Evolutionary conservation across 1,139 yeast species (phyloP).

Genomic region (Lodderomyces orthopsilosis): DNA sequence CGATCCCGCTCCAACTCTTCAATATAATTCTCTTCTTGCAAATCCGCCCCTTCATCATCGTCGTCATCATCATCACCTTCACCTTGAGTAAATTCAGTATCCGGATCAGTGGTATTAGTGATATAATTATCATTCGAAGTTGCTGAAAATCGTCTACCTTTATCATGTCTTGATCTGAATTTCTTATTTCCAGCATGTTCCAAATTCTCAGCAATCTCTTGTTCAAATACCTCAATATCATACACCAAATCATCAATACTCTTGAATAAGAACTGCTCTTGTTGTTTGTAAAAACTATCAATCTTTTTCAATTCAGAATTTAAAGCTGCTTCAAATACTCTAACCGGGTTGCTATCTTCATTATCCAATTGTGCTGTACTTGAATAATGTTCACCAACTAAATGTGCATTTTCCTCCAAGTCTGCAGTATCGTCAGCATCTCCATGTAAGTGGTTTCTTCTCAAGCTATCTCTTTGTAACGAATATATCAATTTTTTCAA

Average conservation of each 20-base stretch:
- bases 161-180: constrained; percentile 9
- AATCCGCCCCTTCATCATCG: constrained; percentile 24
- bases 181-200: constrained; percentile 5
- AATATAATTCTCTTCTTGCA: constrained; percentile 23
- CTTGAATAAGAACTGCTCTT: constrained; percentile 47
- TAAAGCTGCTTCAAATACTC: constrained; percentile 51
- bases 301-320: constrained; percentile 56
- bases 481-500: constrained; percentile 63
- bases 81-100: constrained; percentile 29
- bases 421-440: constrained; percentile 29
- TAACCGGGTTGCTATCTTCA: constrained; percentile 22
- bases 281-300: constrained; percentile 55
- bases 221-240: constrained; percentile 49
- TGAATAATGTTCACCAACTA: constrained; percentile 24
- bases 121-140: constrained; percentile 19
- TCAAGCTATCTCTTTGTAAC: constrained; percentile 56
- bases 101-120: constrained; percentile 27
- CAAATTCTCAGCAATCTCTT: constrained; percentile 22
- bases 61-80: constrained; percentile 30
- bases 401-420: constrained; percentile 23
- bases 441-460: constrained; percentile 19
- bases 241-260: constrained; percentile 50
- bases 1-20: constrained; percentile 11
- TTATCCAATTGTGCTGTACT: constrained; percentile 20
- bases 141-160: constrained; percentile 13